These are phyloP conservation scores for Coprinopsis marcescibilis DNA, from an alignment of 768 basidiomycete genomes.

Conservation along the genomic window DNA sequence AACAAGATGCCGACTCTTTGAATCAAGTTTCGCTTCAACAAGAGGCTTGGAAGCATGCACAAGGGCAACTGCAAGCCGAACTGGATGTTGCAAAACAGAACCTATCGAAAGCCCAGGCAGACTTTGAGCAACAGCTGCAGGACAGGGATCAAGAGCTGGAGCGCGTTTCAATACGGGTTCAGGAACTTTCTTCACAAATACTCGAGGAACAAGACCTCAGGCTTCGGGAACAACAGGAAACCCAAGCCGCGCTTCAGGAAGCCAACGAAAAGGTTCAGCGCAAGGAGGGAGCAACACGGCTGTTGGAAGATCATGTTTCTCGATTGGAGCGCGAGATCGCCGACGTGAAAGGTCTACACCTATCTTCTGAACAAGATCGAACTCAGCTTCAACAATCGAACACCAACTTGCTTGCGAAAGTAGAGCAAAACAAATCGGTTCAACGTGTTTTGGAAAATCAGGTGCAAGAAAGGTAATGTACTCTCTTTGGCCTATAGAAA, in stretches of 20 bases:
- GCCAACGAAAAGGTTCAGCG: neutral
- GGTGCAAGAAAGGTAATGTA: constrained; percentile 51
- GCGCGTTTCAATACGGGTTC: neutral
- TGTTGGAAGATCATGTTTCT: constrained; percentile 4
- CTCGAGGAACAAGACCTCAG: neutral
- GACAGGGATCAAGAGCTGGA: neutral
- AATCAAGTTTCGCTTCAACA: constrained; percentile 4
- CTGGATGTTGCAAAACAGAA: neutral
- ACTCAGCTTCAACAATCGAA: constrained; percentile 45
- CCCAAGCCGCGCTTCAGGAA: neutral
- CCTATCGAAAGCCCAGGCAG: neutral
- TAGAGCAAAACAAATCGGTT: constrained; percentile 58
- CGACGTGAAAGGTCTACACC: neutral
- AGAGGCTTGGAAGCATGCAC: constrained; percentile 1
- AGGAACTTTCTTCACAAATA: constrained; percentile 2
- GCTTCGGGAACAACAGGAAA: neutral
- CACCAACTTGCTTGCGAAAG: constrained; percentile 57
- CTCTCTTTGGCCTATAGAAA: constrained; percentile 3
- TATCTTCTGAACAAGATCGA: constrained; percentile 33
- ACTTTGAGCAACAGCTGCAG: neutral
- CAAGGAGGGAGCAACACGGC: constrained; percentile 1
- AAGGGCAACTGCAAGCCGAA: neutral
- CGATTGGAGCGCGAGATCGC: constrained; percentile 7
- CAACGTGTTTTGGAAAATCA: constrained; percentile 59
- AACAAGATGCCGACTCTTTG: neutral